These are phyloP conservation scores for Agapanthus africanus DNA, from an alignment of 106 monocot genomes.

Conservation along the genomic window DNA sequence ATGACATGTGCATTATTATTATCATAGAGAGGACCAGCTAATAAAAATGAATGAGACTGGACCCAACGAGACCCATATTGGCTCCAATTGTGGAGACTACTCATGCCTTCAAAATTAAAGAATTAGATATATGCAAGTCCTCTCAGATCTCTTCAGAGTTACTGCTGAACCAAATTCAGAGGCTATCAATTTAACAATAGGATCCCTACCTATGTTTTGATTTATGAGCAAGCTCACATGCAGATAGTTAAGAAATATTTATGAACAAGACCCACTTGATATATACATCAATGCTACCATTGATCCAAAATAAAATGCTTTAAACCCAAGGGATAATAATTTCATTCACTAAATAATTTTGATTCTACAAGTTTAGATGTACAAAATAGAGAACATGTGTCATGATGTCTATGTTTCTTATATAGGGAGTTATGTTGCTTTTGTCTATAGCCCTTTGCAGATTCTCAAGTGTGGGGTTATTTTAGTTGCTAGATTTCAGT, in stretches of 20 bases:
- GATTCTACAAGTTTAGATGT: not conserved
- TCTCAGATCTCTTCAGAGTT: not conserved
- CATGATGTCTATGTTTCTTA: not conserved
- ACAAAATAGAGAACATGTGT: not conserved
- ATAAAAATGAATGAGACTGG: no score
- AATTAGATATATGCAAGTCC: no score
- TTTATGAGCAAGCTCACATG: not conserved
- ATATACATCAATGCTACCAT: not conserved
- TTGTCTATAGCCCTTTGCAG: not conserved
- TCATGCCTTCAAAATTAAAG: no score
- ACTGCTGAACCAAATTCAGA: not conserved
- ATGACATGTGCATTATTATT: no score
- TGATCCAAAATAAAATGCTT: not conserved
- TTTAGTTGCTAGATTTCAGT: not conserved
- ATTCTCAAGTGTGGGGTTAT: slow-evolving; percentile 2
- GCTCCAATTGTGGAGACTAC: no score
- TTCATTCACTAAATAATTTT: no score
- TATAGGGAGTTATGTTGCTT: not conserved
- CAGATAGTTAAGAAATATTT: not conserved
- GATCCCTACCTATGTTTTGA: not conserved
- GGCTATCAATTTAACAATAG: slow-evolving; percentile 2
- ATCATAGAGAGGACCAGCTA: no score
- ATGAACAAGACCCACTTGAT: slow-evolving; percentile 4
- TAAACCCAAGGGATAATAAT: not conserved
- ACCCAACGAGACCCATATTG: no score